Percentiles rank a stretch among this genome's conserved stretches.
Conservation (phyloP, 2,329 filamentous ascomycete species). For the Xylariaceae sp. region DNA sequence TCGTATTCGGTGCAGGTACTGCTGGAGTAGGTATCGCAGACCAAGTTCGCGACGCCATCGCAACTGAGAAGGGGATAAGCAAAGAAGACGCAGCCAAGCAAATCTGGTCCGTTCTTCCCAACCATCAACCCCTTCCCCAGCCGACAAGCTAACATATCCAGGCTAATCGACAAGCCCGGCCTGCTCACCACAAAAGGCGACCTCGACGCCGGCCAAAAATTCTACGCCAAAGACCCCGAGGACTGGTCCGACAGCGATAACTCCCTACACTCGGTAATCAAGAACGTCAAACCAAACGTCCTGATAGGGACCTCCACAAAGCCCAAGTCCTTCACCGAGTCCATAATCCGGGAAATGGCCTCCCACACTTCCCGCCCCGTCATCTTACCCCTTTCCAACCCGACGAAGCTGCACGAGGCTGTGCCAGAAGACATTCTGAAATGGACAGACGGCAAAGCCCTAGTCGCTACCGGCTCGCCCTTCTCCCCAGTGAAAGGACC, state of each 20-base stretch:
- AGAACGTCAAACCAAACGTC: conserved; percentile 72
- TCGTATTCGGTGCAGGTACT: conserved; percentile 78
- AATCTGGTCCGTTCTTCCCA: conserved; percentile 61
- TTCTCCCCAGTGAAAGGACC: conserved; percentile 69
- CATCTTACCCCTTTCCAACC: conserved; percentile 80
- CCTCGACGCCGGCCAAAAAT: conserved; percentile 64
- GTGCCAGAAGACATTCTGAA: conserved; percentile 70
- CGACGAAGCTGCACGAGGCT: conserved; percentile 80
- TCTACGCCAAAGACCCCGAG: conserved; percentile 61
- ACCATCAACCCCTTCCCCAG: background rate
- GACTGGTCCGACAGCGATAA: conserved; percentile 61
- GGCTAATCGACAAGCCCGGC: conserved; percentile 79
- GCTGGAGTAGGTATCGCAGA: conserved; percentile 85
- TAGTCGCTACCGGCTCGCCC: conserved; percentile 81
- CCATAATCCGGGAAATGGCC: conserved; percentile 73
- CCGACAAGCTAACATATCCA: conserved; percentile 30
- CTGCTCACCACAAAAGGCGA: conserved; percentile 63
- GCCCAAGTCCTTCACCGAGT: conserved; percentile 71
- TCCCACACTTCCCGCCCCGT: conserved; percentile 70
- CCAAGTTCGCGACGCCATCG: conserved; percentile 77
- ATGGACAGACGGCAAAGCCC: conserved; percentile 75
- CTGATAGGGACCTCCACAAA: conserved; percentile 82
- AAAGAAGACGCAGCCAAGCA: conserved; percentile 75
- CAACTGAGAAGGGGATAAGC: conserved; percentile 61
- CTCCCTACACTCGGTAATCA: conserved; percentile 64